Evolutionary conservation across 148 eudicot genomes (phyloP), one percentile per base, ranked within the genome.

Genomic region (Camellia sinensis): DNA sequence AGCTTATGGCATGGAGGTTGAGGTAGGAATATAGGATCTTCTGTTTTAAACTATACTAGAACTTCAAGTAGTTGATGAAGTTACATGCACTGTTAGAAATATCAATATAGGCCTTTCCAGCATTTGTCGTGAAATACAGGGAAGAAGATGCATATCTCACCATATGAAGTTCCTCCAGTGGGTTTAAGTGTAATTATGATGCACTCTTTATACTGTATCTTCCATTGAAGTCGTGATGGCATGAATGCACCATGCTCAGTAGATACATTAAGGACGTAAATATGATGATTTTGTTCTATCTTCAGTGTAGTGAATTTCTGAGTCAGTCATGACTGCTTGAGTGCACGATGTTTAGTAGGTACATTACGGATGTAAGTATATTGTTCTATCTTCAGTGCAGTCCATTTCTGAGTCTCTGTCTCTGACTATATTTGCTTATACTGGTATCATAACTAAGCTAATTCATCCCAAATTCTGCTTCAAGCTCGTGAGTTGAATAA

Each of bases 1-100:
- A 84, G 99, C 99, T 86, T 95, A 93, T 84, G 99, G 99, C 7
- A 81, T 95, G 68, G 99, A 95, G 80, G 99, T 93, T 74, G 99
- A 95, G 99, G 99, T 95, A 89, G 75, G 85, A 21, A 56, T 53
- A 48, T 59, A 4, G 3, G 54, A 37, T 41, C 17, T 72, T 50
- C 41, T 41, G 15, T 59, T 73, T 73, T 80, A 19, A 72, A 29
- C 14, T 37, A 73, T 3, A 54, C 29, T 56, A 37, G 62, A 52
- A 72, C 46, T 37, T 53, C 9, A 41, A 75, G 53, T 3, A 14
- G 17, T 67, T 37, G 71, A 29, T 14, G 6, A 61, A 63, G 21
- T 4, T 7, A 63, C 1, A 43, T 37, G 2, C 7, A 1, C 46
- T 40, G 19, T 40, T 73, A 7, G 13, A 40, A 40, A 40, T 13